phyloP scores from a whole-genome alignment of 805 yeast species.

The Teunomyces funiuensis region DNA sequence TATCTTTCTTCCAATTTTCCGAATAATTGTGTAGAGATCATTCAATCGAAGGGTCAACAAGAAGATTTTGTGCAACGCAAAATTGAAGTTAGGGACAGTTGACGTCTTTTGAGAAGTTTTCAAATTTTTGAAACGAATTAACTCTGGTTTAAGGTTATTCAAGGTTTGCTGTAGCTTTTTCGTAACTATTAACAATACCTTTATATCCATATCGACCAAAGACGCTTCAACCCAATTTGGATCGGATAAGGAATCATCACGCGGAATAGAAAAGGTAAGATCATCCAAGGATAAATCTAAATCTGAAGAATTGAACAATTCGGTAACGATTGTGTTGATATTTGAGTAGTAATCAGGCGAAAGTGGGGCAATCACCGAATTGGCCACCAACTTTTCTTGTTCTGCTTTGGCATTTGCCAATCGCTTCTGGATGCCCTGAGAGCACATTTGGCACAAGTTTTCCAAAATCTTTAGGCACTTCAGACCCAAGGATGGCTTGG shows the following conservation, averaged over 20 bases:
- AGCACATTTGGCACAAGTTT: slow-evolving; percentile 24
- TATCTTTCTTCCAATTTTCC: slow-evolving; percentile 49
- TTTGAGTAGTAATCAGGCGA: slow-evolving; percentile 14
- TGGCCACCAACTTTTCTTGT: slow-evolving; percentile 13
- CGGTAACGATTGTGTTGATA: slow-evolving; percentile 18
- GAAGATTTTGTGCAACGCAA: slow-evolving; percentile 48
- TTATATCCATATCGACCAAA: slow-evolving; percentile 41
- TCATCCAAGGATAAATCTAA: slow-evolving; percentile 27
- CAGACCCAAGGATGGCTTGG: slow-evolving; percentile 21
- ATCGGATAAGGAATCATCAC: slow-evolving; percentile 15
- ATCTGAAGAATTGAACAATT: slow-evolving; percentile 22
- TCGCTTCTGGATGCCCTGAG: slow-evolving; percentile 40
- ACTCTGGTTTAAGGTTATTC: slow-evolving; percentile 20
- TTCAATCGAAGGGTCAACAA: slow-evolving; percentile 47
- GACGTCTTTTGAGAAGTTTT: slow-evolving; percentile 13
- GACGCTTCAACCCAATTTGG: slow-evolving; percentile 21
- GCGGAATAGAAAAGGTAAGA: slow-evolving; percentile 16
- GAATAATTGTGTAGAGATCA: slow-evolving; percentile 47
- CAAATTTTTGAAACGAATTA: slow-evolving; percentile 20
- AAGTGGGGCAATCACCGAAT: not conserved
- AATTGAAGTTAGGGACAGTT: slow-evolving; percentile 33
- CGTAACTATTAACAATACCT: slow-evolving; percentile 27
- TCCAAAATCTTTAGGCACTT: slow-evolving; percentile 31
- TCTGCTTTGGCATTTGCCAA: slow-evolving; percentile 27
- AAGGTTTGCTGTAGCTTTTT: slow-evolving; percentile 28